Conservation (phyloP, 2,329 filamentous ascomycete genomes). For the Nemania abortiva region DNA sequence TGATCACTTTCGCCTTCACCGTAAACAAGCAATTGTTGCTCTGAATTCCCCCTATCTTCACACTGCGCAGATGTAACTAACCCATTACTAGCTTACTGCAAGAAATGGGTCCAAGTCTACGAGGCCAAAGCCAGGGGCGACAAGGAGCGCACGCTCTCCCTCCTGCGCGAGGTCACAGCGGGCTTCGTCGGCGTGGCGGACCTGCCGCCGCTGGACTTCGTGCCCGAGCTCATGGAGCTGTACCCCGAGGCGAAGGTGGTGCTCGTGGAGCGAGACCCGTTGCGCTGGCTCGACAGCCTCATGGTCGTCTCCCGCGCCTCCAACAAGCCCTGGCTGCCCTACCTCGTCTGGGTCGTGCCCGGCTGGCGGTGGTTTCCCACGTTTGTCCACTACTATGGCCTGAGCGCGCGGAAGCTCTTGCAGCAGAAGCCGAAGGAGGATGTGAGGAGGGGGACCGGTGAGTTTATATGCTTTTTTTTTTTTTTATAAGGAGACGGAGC, state of each 20-base stretch:
- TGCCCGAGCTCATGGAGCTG: conserved; percentile 60
- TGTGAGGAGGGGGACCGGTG: conserved; percentile 24
- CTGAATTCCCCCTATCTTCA: not conserved
- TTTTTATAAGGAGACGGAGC: not conserved
- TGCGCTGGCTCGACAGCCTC: conserved; percentile 53
- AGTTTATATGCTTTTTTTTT: conserved; percentile 14
- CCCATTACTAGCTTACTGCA: conserved; percentile 29
- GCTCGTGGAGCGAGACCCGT: conserved; percentile 54
- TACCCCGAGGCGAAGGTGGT: conserved; percentile 64
- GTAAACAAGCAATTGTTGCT: not conserved
- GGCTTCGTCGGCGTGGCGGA: conserved; percentile 63
- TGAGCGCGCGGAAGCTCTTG: conserved; percentile 22
- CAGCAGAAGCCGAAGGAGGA: conserved; percentile 21
- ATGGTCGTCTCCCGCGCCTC: conserved; percentile 38
- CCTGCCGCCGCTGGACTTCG: conserved; percentile 56
- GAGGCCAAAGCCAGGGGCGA: conserved; percentile 40
- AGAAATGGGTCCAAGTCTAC: conserved; percentile 37
- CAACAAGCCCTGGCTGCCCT: conserved; percentile 37
- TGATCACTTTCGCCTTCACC: not conserved
- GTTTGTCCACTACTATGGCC: conserved; percentile 17
- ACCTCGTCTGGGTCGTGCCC: conserved; percentile 34
- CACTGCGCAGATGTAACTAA: not conserved
- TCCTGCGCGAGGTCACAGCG: conserved; percentile 53
- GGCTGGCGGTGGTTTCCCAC: conserved; percentile 37
- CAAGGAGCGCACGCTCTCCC: conserved; percentile 46